phyloP scores from a whole-genome alignment of 768 basidiomycete genomes.

The Crepidotus variabilis region DNA sequence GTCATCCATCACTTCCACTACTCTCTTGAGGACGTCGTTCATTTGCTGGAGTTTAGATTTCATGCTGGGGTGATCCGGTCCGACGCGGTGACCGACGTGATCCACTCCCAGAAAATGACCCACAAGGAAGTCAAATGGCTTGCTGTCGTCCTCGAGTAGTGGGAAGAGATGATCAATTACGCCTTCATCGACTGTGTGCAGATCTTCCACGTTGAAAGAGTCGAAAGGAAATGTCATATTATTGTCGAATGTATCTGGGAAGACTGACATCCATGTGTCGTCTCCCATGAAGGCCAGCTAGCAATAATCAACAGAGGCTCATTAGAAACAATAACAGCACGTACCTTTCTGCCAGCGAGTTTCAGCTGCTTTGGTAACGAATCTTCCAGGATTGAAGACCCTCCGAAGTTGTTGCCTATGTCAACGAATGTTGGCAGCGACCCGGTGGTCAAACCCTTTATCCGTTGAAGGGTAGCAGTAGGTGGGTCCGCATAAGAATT shows the following conservation, averaged over 20 bases:
- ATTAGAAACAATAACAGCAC: slow-evolving; percentile 2
- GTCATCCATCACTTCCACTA: slow-evolving; percentile 74
- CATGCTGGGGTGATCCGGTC: slow-evolving; percentile 87
- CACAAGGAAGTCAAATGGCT: slow-evolving; percentile 81
- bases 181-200: slow-evolving; percentile 93
- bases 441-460: slow-evolving; percentile 94
- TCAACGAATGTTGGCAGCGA: slow-evolving; percentile 95
- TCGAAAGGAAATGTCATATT: slow-evolving; percentile 85
- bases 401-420: slow-evolving; percentile 90
- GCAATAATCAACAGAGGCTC: slow-evolving; percentile 15
- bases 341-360: slow-evolving; percentile 56
- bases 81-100: slow-evolving; percentile 93
- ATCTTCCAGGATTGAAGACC: slow-evolving; percentile 82
- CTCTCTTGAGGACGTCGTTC: slow-evolving; percentile 69
- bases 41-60: slow-evolving; percentile 82
- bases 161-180: slow-evolving; percentile 84
- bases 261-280: slow-evolving; percentile 93
- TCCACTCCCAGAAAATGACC: slow-evolving; percentile 96
- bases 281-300: slow-evolving; percentile 92
- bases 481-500: slow-evolving; percentile 93
- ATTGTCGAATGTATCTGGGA: slow-evolving; percentile 67
- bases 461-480: slow-evolving; percentile 89
- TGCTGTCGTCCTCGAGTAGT: slow-evolving; percentile 49
- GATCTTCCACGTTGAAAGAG: slow-evolving; percentile 97
- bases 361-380: slow-evolving; percentile 76